Evolutionary conservation across 1,139 yeast genomes (phyloP).

Genomic region (Saccharomycopsis hybrid): DNA sequence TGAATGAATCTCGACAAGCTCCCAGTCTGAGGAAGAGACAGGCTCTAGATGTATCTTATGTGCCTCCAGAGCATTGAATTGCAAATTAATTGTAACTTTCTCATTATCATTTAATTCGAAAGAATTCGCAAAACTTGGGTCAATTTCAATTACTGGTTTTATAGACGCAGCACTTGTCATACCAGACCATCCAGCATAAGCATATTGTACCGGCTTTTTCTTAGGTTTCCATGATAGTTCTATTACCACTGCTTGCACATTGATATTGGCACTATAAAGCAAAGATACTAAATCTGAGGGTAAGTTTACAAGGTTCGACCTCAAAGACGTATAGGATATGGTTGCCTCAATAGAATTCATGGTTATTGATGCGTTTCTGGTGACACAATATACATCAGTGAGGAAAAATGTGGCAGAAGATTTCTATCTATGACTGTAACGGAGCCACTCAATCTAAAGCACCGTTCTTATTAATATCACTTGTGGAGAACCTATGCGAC

Average conservation of each 20-base stretch:
- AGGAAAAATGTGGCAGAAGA: too few relatives aligned
- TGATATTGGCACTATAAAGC: slow-evolving; percentile 48
- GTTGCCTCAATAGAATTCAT: slow-evolving; percentile 24
- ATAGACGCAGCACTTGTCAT: slow-evolving; percentile 33
- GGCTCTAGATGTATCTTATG: slow-evolving; percentile 74
- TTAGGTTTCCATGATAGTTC: slow-evolving; percentile 37
- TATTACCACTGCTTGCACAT: slow-evolving; percentile 56
- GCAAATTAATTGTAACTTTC: slow-evolving; percentile 33
- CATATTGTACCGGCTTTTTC: slow-evolving; percentile 27
- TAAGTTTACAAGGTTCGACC: slow-evolving; percentile 52
- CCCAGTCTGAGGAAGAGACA: slow-evolving; percentile 78
- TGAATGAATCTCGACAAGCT: slow-evolving; percentile 78
- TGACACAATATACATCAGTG: too few relatives aligned
- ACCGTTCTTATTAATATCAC: too few relatives aligned
- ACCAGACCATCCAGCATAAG: slow-evolving; percentile 84
- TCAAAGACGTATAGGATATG: slow-evolving; percentile 33
- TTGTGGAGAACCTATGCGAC: too few relatives aligned
- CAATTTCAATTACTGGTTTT: slow-evolving; percentile 38
- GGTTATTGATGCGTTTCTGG: too few relatives aligned
- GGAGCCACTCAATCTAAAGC: too few relatives aligned
- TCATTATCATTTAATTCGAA: slow-evolving; percentile 40
- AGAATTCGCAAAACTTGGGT: slow-evolving; percentile 45
- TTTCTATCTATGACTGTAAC: too few relatives aligned
- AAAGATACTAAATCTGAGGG: slow-evolving; percentile 46
- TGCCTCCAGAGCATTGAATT: slow-evolving; percentile 43